Percentiles rank a stretch among this genome's conserved stretches.
These are phyloP conservation scores for Diplodia intermedia DNA, from an alignment of 2,329 filamentous ascomycete species.

Conservation along the genomic window DNA sequence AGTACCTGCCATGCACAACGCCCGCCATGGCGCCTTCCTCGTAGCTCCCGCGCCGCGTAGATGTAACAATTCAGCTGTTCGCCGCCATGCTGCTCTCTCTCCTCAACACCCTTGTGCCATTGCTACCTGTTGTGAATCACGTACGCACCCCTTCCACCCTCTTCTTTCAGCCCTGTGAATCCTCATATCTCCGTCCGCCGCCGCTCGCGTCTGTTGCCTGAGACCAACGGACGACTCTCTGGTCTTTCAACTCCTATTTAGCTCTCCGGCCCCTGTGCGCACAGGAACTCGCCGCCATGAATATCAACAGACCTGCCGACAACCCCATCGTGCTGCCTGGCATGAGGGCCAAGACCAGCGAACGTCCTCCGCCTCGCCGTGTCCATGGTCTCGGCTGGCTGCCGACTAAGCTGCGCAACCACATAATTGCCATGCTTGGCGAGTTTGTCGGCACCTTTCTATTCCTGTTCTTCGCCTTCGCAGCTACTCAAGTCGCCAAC, in stretches of 20 bases:
- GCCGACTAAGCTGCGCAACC: slow-evolving; percentile 52
- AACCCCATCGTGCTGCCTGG: slow-evolving; percentile 49
- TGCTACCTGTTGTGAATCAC: slow-evolving; percentile 26
- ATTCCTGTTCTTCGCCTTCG: slow-evolving; percentile 52
- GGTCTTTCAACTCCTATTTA: slow-evolving; percentile 7
- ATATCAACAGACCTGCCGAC: slow-evolving; percentile 46
- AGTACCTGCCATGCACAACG: neutral
- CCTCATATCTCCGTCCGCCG: neutral
- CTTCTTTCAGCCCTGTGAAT: slow-evolving; percentile 30
- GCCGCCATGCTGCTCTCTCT: slow-evolving; percentile 18
- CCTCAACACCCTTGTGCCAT: slow-evolving; percentile 8
- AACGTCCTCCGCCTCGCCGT: slow-evolving; percentile 48
- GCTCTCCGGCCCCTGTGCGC: neutral
- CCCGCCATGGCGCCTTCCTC: slow-evolving; percentile 4
- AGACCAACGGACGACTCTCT: slow-evolving; percentile 2
- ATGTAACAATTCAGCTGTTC: neutral
- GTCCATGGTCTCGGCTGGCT: slow-evolving; percentile 52
- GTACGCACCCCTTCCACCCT: neutral
- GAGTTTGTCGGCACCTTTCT: slow-evolving; percentile 52
- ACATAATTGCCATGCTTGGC: slow-evolving; percentile 56
- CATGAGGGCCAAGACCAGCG: slow-evolving; percentile 47
- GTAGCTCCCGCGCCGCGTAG: neutral
- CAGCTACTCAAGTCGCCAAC: slow-evolving; percentile 53
- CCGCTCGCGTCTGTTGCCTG: slow-evolving; percentile 2
- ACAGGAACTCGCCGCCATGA: slow-evolving; percentile 44